Conservation (phyloP, 306 rosid genomes). For the Hippophae gyantsensis region DNA sequence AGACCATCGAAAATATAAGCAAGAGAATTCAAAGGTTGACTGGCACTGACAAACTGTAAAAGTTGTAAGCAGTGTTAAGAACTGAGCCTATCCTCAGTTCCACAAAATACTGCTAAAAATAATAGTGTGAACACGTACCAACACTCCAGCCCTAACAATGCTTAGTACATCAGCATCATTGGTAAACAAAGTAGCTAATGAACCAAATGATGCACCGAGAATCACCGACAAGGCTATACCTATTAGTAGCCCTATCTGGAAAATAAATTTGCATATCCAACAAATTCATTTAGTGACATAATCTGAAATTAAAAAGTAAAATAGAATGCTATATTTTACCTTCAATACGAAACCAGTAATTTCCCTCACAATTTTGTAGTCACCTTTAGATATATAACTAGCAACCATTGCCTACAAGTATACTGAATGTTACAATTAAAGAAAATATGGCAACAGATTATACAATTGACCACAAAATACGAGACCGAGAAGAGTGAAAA, state of each 20-base stretch:
- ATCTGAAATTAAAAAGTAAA: neutral
- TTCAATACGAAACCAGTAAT: conserved; percentile 42
- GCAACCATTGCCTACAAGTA: conserved; percentile 73
- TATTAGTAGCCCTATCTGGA: conserved; percentile 67
- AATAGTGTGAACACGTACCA: conserved; percentile 48
- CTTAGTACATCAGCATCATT: conserved; percentile 68
- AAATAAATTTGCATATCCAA: conserved; percentile 16
- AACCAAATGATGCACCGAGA: conserved; percentile 69
- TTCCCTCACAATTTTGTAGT: conserved; percentile 68
- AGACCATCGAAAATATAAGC: conserved; percentile 82
- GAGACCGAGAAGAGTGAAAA: neutral
- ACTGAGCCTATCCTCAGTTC: conserved; percentile 2
- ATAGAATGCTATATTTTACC: conserved; percentile 27
- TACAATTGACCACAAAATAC: neutral
- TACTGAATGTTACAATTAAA: conserved; percentile 16
- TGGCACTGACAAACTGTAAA: conserved; percentile 77
- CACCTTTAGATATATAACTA: conserved; percentile 70
- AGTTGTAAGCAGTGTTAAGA: conserved; percentile 16
- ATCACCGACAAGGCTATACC: conserved; percentile 61
- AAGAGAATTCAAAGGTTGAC: conserved; percentile 83
- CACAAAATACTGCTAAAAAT: neutral
- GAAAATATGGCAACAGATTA: neutral
- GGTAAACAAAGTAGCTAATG: conserved; percentile 71
- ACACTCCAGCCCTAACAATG: conserved; percentile 55
- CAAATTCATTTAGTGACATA: conserved; percentile 2